phyloP scores from a whole-genome alignment of 2,329 filamentous ascomycete species.

The Trichophyton mentagrophytes region DNA sequence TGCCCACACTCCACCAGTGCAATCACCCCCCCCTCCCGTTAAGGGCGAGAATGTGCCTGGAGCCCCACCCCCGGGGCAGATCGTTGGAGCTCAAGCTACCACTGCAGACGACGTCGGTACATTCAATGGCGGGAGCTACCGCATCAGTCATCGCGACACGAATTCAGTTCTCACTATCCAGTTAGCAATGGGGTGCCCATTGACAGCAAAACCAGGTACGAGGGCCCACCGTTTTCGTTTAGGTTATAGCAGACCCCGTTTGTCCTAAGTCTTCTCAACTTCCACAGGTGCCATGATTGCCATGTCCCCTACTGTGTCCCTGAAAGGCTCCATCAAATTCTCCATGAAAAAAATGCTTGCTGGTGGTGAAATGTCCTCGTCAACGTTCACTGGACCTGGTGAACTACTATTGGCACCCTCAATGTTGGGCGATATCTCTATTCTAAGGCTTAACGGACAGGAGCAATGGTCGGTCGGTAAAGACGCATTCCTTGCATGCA shows the following conservation, averaged over 20 bases:
- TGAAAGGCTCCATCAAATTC: slow-evolving; percentile 75
- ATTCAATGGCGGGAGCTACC: slow-evolving; percentile 90
- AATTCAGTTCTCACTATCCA: slow-evolving; percentile 86
- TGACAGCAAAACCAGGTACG: slow-evolving; percentile 63
- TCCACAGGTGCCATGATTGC: slow-evolving; percentile 69
- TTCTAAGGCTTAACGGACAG: slow-evolving; percentile 57
- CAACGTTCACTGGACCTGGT: slow-evolving; percentile 76
- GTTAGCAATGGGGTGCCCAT: slow-evolving; percentile 74
- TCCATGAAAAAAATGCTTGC: slow-evolving; percentile 81
- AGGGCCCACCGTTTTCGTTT: not conserved
- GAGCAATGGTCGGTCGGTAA: slow-evolving; percentile 68
- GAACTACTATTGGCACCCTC: slow-evolving; percentile 75
- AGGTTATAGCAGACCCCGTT: not conserved
- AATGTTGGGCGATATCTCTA: slow-evolving; percentile 72
- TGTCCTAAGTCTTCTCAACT: not conserved
- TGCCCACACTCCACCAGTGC: slow-evolving; percentile 15
- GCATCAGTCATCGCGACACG: slow-evolving; percentile 80
- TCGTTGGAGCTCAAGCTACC: slow-evolving; percentile 50
- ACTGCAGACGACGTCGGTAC: slow-evolving; percentile 78
- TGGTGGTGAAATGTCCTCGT: slow-evolving; percentile 65
- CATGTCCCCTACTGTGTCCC: slow-evolving; percentile 78
- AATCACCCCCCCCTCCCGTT: slow-evolving; percentile 12
- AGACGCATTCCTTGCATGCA: slow-evolving; percentile 75
- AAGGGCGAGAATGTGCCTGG: slow-evolving; percentile 24
- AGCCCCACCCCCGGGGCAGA: slow-evolving; percentile 41